Conservation (phyloP, 1,284 basidiomycete species). For the Heterobasidion irregulare region DNA sequence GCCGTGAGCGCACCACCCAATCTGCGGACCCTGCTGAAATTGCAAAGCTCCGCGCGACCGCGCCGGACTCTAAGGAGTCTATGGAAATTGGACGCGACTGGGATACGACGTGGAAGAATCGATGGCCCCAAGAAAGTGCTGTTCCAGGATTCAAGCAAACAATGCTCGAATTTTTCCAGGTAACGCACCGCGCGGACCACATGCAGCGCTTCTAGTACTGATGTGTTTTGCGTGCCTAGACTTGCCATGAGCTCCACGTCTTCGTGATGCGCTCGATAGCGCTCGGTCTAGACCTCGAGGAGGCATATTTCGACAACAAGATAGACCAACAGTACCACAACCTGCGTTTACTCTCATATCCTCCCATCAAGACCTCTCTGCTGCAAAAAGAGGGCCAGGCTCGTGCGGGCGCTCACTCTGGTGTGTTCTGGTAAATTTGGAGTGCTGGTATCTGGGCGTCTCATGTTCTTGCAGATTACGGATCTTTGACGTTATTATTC, state of each 20-base stretch:
- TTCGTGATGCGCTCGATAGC: slow-evolving; percentile 78
- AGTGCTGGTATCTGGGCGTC: neutral
- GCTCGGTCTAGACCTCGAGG: slow-evolving; percentile 64
- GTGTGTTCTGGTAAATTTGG: slow-evolving; percentile 22
- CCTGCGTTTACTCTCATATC: slow-evolving; percentile 68
- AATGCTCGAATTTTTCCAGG: slow-evolving; percentile 71
- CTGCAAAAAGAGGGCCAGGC: slow-evolving; percentile 60
- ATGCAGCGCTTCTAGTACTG: neutral
- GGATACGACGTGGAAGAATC: slow-evolving; percentile 68
- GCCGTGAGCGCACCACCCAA: slow-evolving; percentile 76
- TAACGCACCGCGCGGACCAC: slow-evolving; percentile 13
- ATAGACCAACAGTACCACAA: slow-evolving; percentile 74
- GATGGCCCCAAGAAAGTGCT: slow-evolving; percentile 64
- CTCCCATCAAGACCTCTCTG: slow-evolving; percentile 52
- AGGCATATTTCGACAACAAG: slow-evolving; percentile 66
- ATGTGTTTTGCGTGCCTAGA: slow-evolving; percentile 25
- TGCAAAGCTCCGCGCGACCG: slow-evolving; percentile 55
- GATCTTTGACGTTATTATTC: slow-evolving; percentile 78
- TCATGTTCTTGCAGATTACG: slow-evolving; percentile 49
- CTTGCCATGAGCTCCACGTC: slow-evolving; percentile 68
- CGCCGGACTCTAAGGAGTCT: slow-evolving; percentile 76
- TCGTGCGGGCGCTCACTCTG: slow-evolving; percentile 76
- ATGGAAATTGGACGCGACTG: slow-evolving; percentile 84
- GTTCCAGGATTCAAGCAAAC: slow-evolving; percentile 60
- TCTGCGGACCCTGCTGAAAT: slow-evolving; percentile 68